Conservation (phyloP, 225 moss, liverwort and hornwort species). For the Rhytidiadelphus loreus region DNA sequence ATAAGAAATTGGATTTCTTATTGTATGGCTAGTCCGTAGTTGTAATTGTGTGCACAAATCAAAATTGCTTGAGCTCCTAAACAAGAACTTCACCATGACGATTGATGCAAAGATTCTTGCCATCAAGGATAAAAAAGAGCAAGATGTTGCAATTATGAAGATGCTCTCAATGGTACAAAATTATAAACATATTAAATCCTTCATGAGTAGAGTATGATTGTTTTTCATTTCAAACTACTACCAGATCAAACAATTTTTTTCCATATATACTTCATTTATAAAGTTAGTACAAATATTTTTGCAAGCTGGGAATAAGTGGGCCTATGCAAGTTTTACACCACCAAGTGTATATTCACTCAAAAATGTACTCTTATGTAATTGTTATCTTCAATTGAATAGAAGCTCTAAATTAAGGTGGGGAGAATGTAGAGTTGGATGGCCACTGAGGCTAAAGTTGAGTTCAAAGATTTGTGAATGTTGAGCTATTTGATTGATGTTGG, state of each 20-base stretch:
- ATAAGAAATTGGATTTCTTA: background rate
- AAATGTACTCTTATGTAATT: background rate
- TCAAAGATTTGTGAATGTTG: background rate
- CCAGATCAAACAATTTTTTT: background rate
- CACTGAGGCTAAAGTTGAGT: background rate
- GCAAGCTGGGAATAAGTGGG: background rate
- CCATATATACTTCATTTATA: too few relatives aligned
- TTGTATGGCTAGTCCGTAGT: background rate
- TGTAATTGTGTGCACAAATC: background rate
- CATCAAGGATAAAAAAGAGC: slow-evolving; percentile 14
- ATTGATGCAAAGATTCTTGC: slow-evolving; percentile 13
- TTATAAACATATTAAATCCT: background rate
- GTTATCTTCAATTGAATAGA: background rate
- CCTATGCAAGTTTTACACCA: background rate
- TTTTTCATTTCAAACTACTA: background rate
- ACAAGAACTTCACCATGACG: slow-evolving; percentile 2
- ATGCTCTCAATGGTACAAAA: slow-evolving; percentile 29
- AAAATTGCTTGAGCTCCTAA: background rate
- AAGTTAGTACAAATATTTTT: background rate
- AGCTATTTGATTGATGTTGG: background rate
- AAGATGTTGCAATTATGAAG: slow-evolving; percentile 17
- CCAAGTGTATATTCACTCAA: background rate
- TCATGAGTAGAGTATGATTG: background rate
- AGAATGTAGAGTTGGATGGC: background rate
- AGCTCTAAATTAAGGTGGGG: background rate